A percentile compares a stretch with the other conserved stretches of the same genome.
Conservation (phyloP, 768 basidiomycete genomes). For the Asterophora lycoperdoides region DNA sequence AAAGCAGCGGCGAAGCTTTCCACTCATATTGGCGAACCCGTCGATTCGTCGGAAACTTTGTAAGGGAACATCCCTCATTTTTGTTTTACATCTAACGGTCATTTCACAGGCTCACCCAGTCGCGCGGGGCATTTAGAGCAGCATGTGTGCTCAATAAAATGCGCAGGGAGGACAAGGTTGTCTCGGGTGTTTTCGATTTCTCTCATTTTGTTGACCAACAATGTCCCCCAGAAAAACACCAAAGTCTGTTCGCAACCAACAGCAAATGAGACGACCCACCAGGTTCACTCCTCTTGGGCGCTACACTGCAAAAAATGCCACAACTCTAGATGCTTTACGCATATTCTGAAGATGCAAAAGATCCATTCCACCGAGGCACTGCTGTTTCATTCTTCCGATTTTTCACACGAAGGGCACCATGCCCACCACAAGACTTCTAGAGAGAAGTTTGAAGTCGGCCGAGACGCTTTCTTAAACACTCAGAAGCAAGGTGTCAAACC, state of each 20-base stretch:
- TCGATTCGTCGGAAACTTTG: not conserved
- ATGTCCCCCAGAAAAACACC: conserved; percentile 4
- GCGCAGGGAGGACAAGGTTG: conserved; percentile 14
- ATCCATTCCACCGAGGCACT: conserved; percentile 40
- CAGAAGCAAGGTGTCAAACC: conserved; percentile 32
- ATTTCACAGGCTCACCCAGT: not conserved
- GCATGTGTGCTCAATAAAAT: conserved; percentile 24
- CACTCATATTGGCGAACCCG: not conserved
- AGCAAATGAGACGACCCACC: conserved; percentile 16
- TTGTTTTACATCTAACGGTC: not conserved
- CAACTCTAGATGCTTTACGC: conserved; percentile 32
- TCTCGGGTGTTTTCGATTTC: not conserved
- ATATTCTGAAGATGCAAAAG: conserved; percentile 27
- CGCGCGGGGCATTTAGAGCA: conserved; percentile 23
- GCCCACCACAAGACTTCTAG: conserved; percentile 22
- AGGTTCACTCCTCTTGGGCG: conserved; percentile 16
- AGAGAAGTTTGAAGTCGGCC: conserved; percentile 15
- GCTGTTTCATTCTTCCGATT: conserved; percentile 23
- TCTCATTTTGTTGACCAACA: not conserved
- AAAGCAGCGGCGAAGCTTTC: conserved; percentile 18
- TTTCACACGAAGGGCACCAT: conserved; percentile 29
- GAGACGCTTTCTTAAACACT: conserved; percentile 13
- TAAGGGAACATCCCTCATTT: conserved; percentile 3
- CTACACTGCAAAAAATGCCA: conserved; percentile 41
- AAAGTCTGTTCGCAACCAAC: conserved; percentile 13